Evolutionary conservation across 352 stramenopile species (phyloP).

Genomic region (Aphanomyces stellatus): DNA sequence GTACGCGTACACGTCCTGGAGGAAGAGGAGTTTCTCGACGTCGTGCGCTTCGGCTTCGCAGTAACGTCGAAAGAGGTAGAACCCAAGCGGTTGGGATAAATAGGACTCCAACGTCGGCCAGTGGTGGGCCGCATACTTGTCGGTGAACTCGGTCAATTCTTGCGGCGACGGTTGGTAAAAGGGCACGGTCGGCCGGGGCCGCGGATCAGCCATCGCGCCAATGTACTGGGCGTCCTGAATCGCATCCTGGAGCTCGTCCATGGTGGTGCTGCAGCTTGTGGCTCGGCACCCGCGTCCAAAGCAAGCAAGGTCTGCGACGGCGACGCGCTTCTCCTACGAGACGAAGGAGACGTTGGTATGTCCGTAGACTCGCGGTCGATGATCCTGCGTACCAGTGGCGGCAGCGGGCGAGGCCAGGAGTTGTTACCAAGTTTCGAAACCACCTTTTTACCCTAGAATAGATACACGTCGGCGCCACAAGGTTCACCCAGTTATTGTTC

Average conservation of each 20-base stretch:
- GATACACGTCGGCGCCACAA: neutral
- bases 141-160: constrained; percentile 56
- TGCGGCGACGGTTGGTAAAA: constrained; percentile 62
- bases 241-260: constrained; percentile 85
- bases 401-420: neutral
- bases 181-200: constrained; percentile 51
- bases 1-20: constrained; percentile 69
- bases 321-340: neutral
- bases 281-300: no score
- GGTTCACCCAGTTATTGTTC: neutral
- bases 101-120: constrained; percentile 65
- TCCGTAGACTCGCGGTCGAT: no score
- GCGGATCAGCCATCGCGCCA: constrained; percentile 64
- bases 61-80: constrained; percentile 73
- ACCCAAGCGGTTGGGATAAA: constrained; percentile 65
- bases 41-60: constrained; percentile 53
- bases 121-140: constrained; percentile 45
- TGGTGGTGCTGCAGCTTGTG: constrained; percentile 28
- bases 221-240: constrained; percentile 88
- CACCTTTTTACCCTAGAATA: constrained; percentile 7
- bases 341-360: neutral
- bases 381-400: neutral
- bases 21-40: constrained; percentile 49
- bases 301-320: no score
- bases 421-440: constrained; percentile 4